Evolutionary conservation across 345 rosid species (phyloP).

Genomic region (Stellera chamaejasme): DNA sequence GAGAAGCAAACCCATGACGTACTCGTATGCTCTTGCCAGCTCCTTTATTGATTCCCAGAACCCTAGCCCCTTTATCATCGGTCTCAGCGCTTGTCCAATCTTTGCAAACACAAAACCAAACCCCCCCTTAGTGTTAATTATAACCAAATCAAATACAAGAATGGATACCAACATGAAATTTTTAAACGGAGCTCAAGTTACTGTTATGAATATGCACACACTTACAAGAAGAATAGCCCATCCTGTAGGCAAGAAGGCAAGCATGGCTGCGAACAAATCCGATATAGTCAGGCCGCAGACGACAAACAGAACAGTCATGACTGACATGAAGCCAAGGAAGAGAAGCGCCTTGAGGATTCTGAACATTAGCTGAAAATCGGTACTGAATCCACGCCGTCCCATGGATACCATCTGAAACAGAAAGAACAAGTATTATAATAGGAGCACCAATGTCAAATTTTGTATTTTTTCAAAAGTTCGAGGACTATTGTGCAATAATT

Average conservation of each 20-base stretch:
- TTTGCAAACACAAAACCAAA: no score
- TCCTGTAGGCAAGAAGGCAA: slow-evolving; percentile 84
- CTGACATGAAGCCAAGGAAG: slow-evolving; percentile 76
- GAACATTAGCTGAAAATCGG: slow-evolving; percentile 85
- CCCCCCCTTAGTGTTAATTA: no score
- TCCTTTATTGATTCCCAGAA: slow-evolving; percentile 70
- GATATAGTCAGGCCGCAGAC: slow-evolving; percentile 51
- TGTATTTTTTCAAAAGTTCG: no score
- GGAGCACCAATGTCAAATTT: no score
- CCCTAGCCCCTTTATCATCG: slow-evolving; percentile 84
- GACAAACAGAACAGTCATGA: slow-evolving; percentile 77
- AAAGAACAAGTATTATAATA: neutral
- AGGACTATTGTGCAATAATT: no score
- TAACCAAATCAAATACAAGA: slow-evolving; percentile 5
- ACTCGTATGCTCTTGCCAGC: no score
- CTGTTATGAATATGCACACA: neutral
- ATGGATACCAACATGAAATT: no score
- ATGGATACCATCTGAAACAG: slow-evolving; percentile 61
- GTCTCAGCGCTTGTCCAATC: no score
- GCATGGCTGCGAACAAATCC: slow-evolving; percentile 64
- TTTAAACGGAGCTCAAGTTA: no score
- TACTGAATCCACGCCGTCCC: slow-evolving; percentile 70
- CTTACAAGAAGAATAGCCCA: slow-evolving; percentile 93
- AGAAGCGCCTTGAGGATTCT: slow-evolving; percentile 93
- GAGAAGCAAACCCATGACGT: no score